phyloP scores from a whole-genome alignment of 192 early-diverging fungal species.

The Coemansia sp. region DNA sequence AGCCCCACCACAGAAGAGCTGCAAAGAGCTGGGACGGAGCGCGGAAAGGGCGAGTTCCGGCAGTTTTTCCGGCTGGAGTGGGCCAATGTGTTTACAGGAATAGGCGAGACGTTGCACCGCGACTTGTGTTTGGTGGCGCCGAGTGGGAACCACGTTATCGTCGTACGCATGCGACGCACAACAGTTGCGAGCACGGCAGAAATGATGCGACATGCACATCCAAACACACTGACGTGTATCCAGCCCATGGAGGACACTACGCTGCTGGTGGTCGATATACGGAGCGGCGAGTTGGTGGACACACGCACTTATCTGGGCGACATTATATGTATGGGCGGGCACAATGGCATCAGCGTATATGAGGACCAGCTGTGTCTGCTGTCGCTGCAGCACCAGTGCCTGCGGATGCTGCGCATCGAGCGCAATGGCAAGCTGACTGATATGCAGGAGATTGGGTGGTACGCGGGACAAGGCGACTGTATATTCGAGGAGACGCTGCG shows the following conservation, averaged over 20 bases:
- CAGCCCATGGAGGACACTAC: conserved; percentile 45
- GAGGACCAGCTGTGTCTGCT: conserved; percentile 45
- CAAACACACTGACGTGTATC: conserved; percentile 34
- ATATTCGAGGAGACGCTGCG: conserved; percentile 30
- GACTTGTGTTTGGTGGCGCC: conserved; percentile 44
- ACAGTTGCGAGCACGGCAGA: background rate
- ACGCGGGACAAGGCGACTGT: conserved; percentile 39
- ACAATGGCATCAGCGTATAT: conserved; percentile 39
- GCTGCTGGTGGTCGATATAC: conserved; percentile 31
- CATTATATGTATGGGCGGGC: conserved; percentile 43
- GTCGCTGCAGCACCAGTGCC: conserved; percentile 50
- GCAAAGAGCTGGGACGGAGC: conserved; percentile 5
- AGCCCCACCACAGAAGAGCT: conserved; percentile 35
- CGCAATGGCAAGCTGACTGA: conserved; percentile 24
- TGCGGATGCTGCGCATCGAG: conserved; percentile 36
- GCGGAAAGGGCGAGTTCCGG: conserved; percentile 41
- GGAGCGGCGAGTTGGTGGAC: conserved; percentile 28
- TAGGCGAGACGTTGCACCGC: conserved; percentile 46
- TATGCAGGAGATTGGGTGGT: conserved; percentile 51
- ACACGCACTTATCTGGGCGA: conserved; percentile 40
- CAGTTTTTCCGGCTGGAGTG: conserved; percentile 44
- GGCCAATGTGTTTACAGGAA: conserved; percentile 27
- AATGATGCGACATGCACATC: background rate
- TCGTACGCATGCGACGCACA: conserved; percentile 21
- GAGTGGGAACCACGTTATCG: conserved; percentile 32